phyloP scores from a whole-genome alignment of 31 red algal genomes.

The Asparagopsis taxiformis region DNA sequence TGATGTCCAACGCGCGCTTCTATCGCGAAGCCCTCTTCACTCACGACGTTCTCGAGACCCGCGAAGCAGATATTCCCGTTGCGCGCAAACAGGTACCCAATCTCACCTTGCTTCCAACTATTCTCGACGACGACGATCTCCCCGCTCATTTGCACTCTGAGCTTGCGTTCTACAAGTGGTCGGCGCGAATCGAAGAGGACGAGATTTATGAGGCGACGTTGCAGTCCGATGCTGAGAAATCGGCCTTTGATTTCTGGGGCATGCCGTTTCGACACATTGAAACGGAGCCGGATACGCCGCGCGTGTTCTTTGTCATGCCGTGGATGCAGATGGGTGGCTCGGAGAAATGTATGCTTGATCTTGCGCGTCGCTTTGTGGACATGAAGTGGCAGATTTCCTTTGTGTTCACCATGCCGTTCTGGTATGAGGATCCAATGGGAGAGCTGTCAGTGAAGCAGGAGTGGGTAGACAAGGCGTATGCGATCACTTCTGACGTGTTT shows the following conservation, averaged over 20 bases:
- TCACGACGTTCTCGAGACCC: conserved; percentile 7
- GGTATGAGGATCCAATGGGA: conserved; percentile 54
- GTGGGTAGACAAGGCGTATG: conserved; percentile 54
- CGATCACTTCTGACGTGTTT: conserved; percentile 66
- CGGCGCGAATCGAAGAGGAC: conserved; percentile 39
- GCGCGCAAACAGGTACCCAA: neutral
- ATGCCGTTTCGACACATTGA: conserved; percentile 51
- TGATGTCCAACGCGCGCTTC: conserved; percentile 1
- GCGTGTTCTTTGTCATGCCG: conserved; percentile 67
- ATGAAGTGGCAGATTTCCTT: conserved; percentile 67
- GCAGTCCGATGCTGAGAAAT: conserved; percentile 21
- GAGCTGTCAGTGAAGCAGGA: conserved; percentile 54
- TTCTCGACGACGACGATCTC: conserved; percentile 21
- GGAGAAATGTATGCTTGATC: conserved; percentile 67
- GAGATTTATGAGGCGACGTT: conserved; percentile 49
- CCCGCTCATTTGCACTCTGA: conserved; percentile 51
- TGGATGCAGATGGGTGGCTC: conserved; percentile 85
- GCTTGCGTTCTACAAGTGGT: conserved; percentile 65
- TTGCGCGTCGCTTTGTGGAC: conserved; percentile 41
- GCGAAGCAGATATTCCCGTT: neutral
- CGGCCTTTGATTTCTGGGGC: conserved; percentile 44
- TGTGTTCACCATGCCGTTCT: conserved; percentile 77
- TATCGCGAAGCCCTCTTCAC: conserved; percentile 34
- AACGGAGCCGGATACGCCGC: conserved; percentile 16
- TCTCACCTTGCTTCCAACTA: neutral